Evolutionary conservation across 2,329 filamentous ascomycete genomes (phyloP).

Genomic region (Phoma sp.): DNA sequence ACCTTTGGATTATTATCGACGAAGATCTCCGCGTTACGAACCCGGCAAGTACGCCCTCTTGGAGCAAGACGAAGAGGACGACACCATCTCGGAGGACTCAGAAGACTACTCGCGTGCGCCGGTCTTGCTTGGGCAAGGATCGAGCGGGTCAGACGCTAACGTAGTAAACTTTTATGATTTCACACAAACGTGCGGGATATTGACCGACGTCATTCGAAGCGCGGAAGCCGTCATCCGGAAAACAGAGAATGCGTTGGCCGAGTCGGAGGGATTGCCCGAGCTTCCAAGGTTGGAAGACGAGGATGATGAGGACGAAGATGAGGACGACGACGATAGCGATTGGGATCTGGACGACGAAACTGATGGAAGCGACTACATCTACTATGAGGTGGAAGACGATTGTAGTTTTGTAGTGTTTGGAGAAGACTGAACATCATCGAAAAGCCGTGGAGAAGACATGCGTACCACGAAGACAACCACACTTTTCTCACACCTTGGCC

Average conservation of each 20-base stretch:
- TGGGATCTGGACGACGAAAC: slow-evolving; percentile 29
- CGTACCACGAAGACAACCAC: neutral
- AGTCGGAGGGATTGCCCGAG: slow-evolving; percentile 7
- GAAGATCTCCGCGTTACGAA: slow-evolving; percentile 38
- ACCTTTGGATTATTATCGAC: slow-evolving; percentile 33
- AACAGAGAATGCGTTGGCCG: slow-evolving; percentile 7
- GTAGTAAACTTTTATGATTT: slow-evolving; percentile 1
- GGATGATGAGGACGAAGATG: slow-evolving; percentile 3
- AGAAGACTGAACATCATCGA: slow-evolving; percentile 19
- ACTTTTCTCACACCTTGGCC: neutral
- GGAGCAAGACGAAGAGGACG: slow-evolving; percentile 13
- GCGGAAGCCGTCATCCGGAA: slow-evolving; percentile 5
- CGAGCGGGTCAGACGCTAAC: neutral
- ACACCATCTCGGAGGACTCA: slow-evolving; percentile 25
- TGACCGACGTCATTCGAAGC: slow-evolving; percentile 10
- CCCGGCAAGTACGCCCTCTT: slow-evolving; percentile 32
- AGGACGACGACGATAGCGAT: slow-evolving; percentile 29
- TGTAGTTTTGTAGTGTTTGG: slow-evolving; percentile 33
- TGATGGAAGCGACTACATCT: slow-evolving; percentile 20
- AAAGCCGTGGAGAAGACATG: neutral
- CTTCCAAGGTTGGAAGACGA: slow-evolving; percentile 8
- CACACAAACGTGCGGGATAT: slow-evolving; percentile 2
- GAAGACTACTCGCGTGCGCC: slow-evolving; percentile 26
- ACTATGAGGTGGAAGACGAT: slow-evolving; percentile 27
- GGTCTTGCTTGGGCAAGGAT: slow-evolving; percentile 6